These are phyloP conservation scores for Talaromyces proteolyticus DNA, from an alignment of 495 filamentous ascomycete genomes.

Conservation along the genomic window DNA sequence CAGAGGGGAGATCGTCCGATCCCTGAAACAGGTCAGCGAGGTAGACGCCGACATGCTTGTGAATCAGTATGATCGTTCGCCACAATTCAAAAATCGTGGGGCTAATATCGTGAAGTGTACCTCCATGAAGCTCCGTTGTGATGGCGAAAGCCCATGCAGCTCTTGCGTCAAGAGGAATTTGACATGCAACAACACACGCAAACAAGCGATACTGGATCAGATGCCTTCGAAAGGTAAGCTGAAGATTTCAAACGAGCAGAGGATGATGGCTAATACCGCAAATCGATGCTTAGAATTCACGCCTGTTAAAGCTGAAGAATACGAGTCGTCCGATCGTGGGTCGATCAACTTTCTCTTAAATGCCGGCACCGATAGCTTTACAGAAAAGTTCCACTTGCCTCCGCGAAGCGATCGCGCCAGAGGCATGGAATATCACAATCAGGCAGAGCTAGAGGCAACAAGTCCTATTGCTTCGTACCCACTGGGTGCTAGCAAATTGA, in stretches of 20 bases:
- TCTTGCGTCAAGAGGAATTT: conserved; percentile 40
- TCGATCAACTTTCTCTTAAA: conserved; percentile 45
- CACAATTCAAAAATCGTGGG: background rate
- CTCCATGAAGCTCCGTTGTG: conserved; percentile 47
- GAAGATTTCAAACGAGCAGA: no score
- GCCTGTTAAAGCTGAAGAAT: conserved; percentile 17
- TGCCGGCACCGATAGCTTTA: conserved; percentile 39
- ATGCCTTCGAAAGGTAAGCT: conserved; percentile 17
- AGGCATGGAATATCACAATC: conserved; percentile 27
- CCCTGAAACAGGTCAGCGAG: conserved; percentile 40
- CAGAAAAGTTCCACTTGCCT: conserved; percentile 35
- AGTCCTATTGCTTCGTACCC: conserved; percentile 9
- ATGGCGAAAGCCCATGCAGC: conserved; percentile 40
- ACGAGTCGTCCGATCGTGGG: conserved; percentile 32
- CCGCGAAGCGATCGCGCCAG: conserved; percentile 32
- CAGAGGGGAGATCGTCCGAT: conserved; percentile 35
- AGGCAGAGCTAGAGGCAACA: conserved; percentile 20
- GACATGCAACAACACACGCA: conserved; percentile 34
- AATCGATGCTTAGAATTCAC: conserved; percentile 11
- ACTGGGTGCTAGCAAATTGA: conserved; percentile 14
- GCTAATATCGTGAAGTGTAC: conserved; percentile 29
- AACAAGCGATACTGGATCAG: conserved; percentile 3
- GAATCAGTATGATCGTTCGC: conserved; percentile 27
- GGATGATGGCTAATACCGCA: conserved; percentile 9
- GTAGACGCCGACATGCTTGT: conserved; percentile 40